Base-by-base conservation (phyloP, 2,329 filamentous ascomycete species). In the Colletotrichum tabaci region DNA sequence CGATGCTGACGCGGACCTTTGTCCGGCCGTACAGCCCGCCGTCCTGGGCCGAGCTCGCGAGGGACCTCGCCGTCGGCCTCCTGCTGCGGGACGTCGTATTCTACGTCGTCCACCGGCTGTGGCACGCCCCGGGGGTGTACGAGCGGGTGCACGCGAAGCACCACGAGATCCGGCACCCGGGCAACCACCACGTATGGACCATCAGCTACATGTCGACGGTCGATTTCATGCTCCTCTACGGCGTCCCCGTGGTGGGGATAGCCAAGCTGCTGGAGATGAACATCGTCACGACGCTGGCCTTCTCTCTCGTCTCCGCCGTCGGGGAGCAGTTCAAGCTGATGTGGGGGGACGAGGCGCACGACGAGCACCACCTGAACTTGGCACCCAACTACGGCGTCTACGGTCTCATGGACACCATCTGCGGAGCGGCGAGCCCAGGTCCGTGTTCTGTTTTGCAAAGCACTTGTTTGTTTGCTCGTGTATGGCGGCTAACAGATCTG, bases 131-230 rank as follows among this genome's bases (percentile, higher is more conserved):
- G 15, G 61, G 47, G 8, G 5, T 63, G 8, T 63, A 63, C 30
- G 23, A 18, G 2, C n/a, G n/a, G 16, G 47, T 63, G 47, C 61
- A 63, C 61, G 61, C 61, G 9, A 63, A 63, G 35, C 61, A 63
- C 10, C 61, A 63, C 30, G 61, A 63, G 61, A 63, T 63, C 61
- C 38, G 40, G 21, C 16, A 63, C 30, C 61, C 61, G 2, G 47
- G 30, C 47, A 38, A 52, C 16, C 61, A 63, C 35, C 61, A 63
- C 47, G 1, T 63, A 3, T 38, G 52, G 3, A 63, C 61, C 61
- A 63, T 63, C 61, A 63, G 61, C 47, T 63, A 63, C 47, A 63
- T 63, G 61, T 63, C 61, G 3, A 47, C 42, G n/a, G 35, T 21
- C 15, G 61, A 63, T 16, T 63, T 63, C n/a, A 52, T 63, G 46